Evolutionary conservation across 2,329 filamentous ascomycete species (phyloP).

Genomic region (Didymella sp.): DNA sequence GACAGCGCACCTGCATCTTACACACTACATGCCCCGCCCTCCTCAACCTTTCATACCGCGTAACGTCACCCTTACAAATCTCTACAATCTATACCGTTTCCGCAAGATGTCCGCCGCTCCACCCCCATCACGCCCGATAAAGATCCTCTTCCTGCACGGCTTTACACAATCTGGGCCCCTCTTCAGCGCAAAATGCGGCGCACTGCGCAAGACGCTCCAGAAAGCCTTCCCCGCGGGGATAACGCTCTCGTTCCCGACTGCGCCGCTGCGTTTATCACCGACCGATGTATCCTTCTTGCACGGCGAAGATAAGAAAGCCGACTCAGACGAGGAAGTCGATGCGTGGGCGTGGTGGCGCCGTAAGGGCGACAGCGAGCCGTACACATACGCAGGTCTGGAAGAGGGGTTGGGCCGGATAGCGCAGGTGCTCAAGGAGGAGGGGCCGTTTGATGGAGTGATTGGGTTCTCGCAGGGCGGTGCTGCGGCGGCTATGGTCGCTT

Average conservation of each 20-base stretch:
- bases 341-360: constrained; percentile 85
- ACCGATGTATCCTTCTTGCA: constrained; percentile 62
- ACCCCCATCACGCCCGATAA: constrained; percentile 48
- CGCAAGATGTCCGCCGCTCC: constrained; percentile 43
- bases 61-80: constrained; percentile 26
- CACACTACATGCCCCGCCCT: constrained; percentile 4
- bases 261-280: constrained; percentile 51
- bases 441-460: constrained; percentile 48
- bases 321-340: constrained; percentile 64
- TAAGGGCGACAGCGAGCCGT: constrained; percentile 60
- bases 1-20: neutral
- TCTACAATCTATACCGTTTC: constrained; percentile 27
- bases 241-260: constrained; percentile 57
- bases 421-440: constrained; percentile 33
- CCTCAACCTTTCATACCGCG: constrained; percentile 11
- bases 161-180: constrained; percentile 88
- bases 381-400: constrained; percentile 71
- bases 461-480: constrained; percentile 55
- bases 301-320: constrained; percentile 37
- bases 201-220: constrained; percentile 78
- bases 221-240: constrained; percentile 71
- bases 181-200: constrained; percentile 88
- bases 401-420: constrained; percentile 71
- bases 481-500: constrained; percentile 73
- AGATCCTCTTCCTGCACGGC: constrained; percentile 65